These are phyloP conservation scores for Yamadazyma takamatsuzukensis DNA, from an alignment of 805 yeast genomes.

Conservation along the genomic window DNA sequence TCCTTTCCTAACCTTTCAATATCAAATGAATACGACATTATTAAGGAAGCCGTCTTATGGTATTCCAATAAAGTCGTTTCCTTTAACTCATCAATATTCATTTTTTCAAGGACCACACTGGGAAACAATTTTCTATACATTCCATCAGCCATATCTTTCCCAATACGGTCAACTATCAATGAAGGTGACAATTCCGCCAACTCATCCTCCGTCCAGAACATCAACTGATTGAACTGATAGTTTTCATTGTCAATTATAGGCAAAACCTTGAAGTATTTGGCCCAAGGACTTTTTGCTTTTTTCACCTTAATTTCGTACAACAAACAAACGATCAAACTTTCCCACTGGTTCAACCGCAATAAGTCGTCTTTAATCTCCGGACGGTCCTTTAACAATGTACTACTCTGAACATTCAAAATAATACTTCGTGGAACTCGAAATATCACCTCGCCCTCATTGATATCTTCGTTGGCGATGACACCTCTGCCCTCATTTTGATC, in stretches of 20 bases:
- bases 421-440: conserved; percentile 64
- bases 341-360: conserved; percentile 64
- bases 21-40: conserved; percentile 91
- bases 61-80: conserved; percentile 51
- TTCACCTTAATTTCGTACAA: conserved; percentile 52
- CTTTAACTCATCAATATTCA: conserved; percentile 30
- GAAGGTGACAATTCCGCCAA: conserved; percentile 62
- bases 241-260: conserved; percentile 44
- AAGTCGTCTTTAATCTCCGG: conserved; percentile 33
- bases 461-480: conserved; percentile 59
- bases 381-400: conserved; percentile 35
- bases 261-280: conserved; percentile 64
- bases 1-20: conserved; percentile 45
- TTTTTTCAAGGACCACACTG: conserved; percentile 23
- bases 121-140: conserved; percentile 51
- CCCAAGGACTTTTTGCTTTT: conserved; percentile 56
- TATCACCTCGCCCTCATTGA: conserved; percentile 57
- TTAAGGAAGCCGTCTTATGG: conserved; percentile 69
- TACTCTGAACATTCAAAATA: conserved; percentile 58
- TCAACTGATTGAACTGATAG: conserved; percentile 56
- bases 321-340: conserved; percentile 65
- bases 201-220: conserved; percentile 76
- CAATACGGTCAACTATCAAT: conserved; percentile 63
- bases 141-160: conserved; percentile 60
- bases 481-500: conserved; percentile 70